phyloP scores from a whole-genome alignment of 495 filamentous ascomycete species.

The Tuber borchii region DNA sequence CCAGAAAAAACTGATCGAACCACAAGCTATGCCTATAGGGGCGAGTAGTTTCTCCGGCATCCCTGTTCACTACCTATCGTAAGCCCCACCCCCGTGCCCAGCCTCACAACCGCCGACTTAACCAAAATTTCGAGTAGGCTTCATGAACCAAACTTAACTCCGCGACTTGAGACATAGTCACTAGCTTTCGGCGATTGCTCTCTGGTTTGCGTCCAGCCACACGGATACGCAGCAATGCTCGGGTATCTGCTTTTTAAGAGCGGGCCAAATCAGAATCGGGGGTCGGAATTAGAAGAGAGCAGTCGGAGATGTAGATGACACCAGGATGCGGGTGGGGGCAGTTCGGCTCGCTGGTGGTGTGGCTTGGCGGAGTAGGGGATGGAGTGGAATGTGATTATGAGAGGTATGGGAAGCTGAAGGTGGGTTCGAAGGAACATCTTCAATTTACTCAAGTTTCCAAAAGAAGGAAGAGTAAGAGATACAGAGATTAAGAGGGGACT shows the following conservation, averaged over 20 bases:
- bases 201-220: too few species aligned
- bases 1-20: not conserved
- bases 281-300: not conserved
- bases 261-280: not conserved
- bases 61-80: not conserved
- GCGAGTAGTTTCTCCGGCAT: not conserved
- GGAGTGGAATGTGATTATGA: not conserved
- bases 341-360: not conserved
- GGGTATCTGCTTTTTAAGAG: not conserved
- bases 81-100: not conserved
- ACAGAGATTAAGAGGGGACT: not conserved
- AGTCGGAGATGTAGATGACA: not conserved
- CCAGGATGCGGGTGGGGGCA: not conserved
- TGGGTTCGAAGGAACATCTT: not conserved
- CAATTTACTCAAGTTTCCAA: not conserved
- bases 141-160: not conserved
- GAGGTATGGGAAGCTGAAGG: not conserved
- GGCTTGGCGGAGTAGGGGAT: not conserved
- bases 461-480: not conserved
- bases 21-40: not conserved
- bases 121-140: not conserved
- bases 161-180: not conserved
- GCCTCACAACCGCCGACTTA: not conserved
- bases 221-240: not conserved
- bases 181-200: not conserved